These are phyloP conservation scores for Jackrogersella multiformis DNA, from an alignment of 495 filamentous ascomycete species.

Conservation along the genomic window DNA sequence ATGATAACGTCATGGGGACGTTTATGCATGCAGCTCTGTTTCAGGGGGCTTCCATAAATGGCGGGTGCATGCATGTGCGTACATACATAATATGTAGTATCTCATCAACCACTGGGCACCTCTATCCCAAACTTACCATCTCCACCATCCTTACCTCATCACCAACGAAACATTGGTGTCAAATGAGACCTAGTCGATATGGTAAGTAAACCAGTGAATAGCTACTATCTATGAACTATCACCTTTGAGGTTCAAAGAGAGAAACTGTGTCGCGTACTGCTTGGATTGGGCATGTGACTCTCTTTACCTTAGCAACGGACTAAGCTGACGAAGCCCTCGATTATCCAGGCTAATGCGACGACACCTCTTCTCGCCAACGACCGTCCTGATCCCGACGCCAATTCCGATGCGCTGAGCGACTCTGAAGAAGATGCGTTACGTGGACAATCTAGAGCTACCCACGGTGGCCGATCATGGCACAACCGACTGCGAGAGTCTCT, in stretches of 20 bases:
- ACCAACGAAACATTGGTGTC: background rate
- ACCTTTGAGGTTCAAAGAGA: background rate
- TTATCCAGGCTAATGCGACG: conserved; percentile 34
- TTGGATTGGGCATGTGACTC: background rate
- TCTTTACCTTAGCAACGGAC: background rate
- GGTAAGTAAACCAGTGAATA: conserved; percentile 18
- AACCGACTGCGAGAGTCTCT: conserved; percentile 64
- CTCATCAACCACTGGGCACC: no score
- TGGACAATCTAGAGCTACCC: conserved; percentile 36
- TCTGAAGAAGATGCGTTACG: conserved; percentile 38
- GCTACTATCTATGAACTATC: background rate
- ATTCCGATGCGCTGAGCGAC: conserved; percentile 15
- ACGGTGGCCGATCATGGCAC: conserved; percentile 33
- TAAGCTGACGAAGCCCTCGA: conserved; percentile 17
- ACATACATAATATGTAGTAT: no score
- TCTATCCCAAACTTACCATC: background rate
- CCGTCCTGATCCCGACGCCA: conserved; percentile 23
- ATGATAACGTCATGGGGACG: conserved; percentile 37
- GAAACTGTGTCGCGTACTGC: background rate
- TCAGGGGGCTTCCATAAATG: conserved; percentile 11
- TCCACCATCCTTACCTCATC: background rate
- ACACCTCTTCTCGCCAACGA: conserved; percentile 43
- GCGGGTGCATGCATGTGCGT: no score
- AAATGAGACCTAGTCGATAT: conserved; percentile 27
- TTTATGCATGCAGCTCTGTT: conserved; percentile 23